These are phyloP conservation scores for Parascedosporium putredinis DNA, from an alignment of 2,329 filamentous ascomycete species.

Conservation along the genomic window DNA sequence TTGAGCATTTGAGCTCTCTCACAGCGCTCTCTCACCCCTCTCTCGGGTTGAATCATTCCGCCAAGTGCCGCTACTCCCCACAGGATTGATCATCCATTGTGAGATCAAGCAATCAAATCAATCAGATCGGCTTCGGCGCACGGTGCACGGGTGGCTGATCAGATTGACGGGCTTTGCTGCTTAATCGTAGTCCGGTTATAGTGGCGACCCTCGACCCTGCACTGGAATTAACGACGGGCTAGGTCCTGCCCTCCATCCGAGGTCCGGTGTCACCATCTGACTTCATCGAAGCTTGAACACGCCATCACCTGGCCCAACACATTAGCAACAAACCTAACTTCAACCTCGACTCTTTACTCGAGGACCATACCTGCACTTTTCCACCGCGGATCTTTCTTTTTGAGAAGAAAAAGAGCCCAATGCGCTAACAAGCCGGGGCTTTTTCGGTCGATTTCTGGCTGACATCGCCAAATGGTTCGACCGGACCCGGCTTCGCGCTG, in stretches of 20 bases:
- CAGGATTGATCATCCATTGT: too few species aligned
- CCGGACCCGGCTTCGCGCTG: conserved; percentile 5
- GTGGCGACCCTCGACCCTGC: background rate
- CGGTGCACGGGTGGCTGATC: too few species aligned
- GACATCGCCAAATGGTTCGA: conserved; percentile 3
- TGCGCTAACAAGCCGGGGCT: background rate
- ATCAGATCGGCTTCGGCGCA: too few species aligned
- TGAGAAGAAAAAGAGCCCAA: background rate
- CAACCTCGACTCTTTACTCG: background rate
- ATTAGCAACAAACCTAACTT: background rate
- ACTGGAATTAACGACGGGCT: background rate
- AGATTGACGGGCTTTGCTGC: too few species aligned
- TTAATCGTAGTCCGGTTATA: too few species aligned
- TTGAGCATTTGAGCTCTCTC: too few species aligned
- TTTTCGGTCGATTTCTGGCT: background rate
- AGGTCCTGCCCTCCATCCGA: background rate
- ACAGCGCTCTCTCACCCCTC: too few species aligned
- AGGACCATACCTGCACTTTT: background rate
- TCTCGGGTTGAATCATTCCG: too few species aligned
- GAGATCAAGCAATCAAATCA: too few species aligned
- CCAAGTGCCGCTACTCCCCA: too few species aligned
- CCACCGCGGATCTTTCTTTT: background rate
- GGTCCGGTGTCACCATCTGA: background rate
- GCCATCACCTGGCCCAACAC: background rate
- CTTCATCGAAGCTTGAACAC: too few species aligned